Conservation (phyloP, 192 early-diverging fungal species). For the Coemansia sp. region DNA sequence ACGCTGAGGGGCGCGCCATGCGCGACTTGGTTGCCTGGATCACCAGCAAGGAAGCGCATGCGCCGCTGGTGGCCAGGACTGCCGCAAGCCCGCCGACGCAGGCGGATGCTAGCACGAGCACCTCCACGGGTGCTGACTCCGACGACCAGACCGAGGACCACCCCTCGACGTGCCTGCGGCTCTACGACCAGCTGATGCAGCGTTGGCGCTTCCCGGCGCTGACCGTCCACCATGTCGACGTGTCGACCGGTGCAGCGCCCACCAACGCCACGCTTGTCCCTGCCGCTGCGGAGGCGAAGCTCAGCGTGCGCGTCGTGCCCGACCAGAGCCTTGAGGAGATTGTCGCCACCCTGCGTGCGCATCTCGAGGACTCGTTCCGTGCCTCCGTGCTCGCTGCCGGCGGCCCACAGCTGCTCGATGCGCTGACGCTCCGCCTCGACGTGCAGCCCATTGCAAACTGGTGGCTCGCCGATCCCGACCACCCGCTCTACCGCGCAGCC, state of each 20-base stretch:
- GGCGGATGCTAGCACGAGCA: constrained; percentile 9
- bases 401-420: constrained; percentile 5
- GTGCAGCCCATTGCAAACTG: constrained; percentile 65
- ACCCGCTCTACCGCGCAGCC: constrained; percentile 65
- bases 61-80: constrained; percentile 31
- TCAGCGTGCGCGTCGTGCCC: constrained; percentile 75
- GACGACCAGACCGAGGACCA: no score
- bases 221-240: constrained; percentile 72
- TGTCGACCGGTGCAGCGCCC: constrained; percentile 58
- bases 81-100: constrained; percentile 1
- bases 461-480: constrained; percentile 70
- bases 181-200: constrained; percentile 62
- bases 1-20: constrained; percentile 57
- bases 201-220: constrained; percentile 72
- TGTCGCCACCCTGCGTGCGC: constrained; percentile 52
- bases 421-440: constrained; percentile 48
- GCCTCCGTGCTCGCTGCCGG: constrained; percentile 3
- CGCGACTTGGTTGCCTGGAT: constrained; percentile 29
- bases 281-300: constrained; percentile 58
- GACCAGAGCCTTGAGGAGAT: constrained; percentile 68
- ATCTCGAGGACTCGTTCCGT: constrained; percentile 55
- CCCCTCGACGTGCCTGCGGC: no score
- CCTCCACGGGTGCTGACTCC: no score
- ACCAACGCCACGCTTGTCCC: constrained; percentile 68
- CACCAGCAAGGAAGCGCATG: constrained; percentile 23